Evolutionary conservation across 2,329 filamentous ascomycete species (phyloP).

Genomic region (Scytalidium sp.): DNA sequence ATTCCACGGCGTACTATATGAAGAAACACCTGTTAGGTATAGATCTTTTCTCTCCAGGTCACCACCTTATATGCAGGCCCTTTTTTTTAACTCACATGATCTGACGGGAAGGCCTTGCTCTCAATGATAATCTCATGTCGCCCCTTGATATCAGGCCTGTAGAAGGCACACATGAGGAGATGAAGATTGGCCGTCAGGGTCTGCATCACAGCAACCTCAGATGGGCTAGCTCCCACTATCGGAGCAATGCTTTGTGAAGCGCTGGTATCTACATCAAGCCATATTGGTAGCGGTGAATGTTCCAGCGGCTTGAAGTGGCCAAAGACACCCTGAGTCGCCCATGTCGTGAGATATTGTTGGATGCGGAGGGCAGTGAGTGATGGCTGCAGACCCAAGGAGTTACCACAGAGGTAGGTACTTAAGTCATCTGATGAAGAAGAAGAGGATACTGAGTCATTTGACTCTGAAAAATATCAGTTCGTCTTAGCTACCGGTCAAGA

Average conservation of each 20-base stretch:
- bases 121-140: conserved; percentile 75
- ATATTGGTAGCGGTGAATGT: conserved; percentile 59
- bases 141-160: conserved; percentile 57
- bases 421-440: conserved; percentile 13
- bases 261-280: conserved; percentile 69
- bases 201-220: conserved; percentile 77
- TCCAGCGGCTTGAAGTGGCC: conserved; percentile 70
- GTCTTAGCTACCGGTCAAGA: not conserved
- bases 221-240: conserved; percentile 65
- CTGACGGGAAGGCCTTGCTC: conserved; percentile 77
- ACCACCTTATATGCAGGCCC: not conserved
- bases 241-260: conserved; percentile 65
- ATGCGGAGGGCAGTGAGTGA: conserved; percentile 61
- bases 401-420: conserved; percentile 73
- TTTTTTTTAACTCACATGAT: conserved; percentile 60
- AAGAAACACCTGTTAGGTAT: conserved; percentile 15
- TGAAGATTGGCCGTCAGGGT: conserved; percentile 77
- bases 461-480: conserved; percentile 7
- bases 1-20: conserved; percentile 69
- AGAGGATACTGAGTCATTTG: conserved; percentile 9
- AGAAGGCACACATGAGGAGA: conserved; percentile 75
- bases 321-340: conserved; percentile 73
- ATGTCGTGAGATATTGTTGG: conserved; percentile 67
- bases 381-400: conserved; percentile 75
- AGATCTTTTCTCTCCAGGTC: not conserved